Evolutionary conservation across 495 filamentous ascomycete species (phyloP), one percentile per base, ranked within the genome.

Genomic region (Chaetomium fimeti): DNA sequence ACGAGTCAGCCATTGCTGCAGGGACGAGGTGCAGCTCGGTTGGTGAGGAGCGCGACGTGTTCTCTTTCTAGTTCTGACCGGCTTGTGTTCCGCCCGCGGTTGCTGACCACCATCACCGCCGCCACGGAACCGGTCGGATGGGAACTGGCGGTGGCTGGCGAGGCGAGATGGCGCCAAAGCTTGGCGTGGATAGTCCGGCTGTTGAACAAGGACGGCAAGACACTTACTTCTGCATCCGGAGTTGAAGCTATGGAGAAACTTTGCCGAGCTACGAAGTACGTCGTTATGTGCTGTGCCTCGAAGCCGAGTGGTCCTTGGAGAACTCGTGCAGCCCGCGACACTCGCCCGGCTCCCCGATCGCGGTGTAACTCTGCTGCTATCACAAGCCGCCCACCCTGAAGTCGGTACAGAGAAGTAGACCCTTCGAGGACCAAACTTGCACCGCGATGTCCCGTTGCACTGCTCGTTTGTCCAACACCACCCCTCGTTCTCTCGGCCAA

Each of bases 111-210:
- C 52, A 63, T 43, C 40, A 18, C 40, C 45, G 15, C 40, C 51
- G 51, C 56, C 29, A 49, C 28, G 36, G 57, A 54, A 65, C 63
- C 51, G 9, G 59, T 54, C 57, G 27, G 45, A 38, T 65, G 48
- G 63, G 29, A 56, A 51, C 51, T 22, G 51, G 32, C 47, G 60
- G 48, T 63, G 60, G 60, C 65, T 62, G 53, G 20, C 47, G 43
- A 54, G 53, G 65, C 65, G 48, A 48, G 28, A 60, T 59, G 60
- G 65, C 65, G 47, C 43, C 40, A 43, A 54, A 52, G 65, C 60
- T 63, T 66, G 48, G 54, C 65, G 13, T 29, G 20, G 36, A 57
- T 28, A 53, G 22, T 45, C 36, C 4, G 24, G 16, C 2, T 43
- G 25, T 20, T 47, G 16, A 2, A 65, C 20, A 48, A 32, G 36